Evolutionary conservation across 495 filamentous ascomycete genomes (phyloP), one percentile per base, ranked within the genome.

Genomic region (Penicillium ucsense): DNA sequence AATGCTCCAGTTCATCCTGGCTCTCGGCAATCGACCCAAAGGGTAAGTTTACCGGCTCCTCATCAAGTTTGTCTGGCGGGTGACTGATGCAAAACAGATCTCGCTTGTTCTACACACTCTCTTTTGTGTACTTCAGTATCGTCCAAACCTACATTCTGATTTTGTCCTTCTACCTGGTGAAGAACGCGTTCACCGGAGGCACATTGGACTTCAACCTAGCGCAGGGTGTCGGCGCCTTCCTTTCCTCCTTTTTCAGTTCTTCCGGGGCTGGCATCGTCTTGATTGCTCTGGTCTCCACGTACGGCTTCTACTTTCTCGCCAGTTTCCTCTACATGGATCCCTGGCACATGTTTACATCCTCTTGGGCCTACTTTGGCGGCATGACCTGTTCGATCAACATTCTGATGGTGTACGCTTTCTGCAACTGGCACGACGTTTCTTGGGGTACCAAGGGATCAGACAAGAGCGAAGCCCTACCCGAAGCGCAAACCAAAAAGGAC

Each of bases 291-390:
- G 80, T 86, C 44, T 87, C 92, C 33, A 97, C 91, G 39, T 96
- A 95, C 64, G 92, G 92, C 58, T 78, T 97, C 48, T 97, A 96
- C 77, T 94, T 86, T 66, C 69, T 96, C 31, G 89, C 89, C 31
- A 94, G 88, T 46, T 89, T 98, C 76, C 70, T 98, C 72, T 97
- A 98, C 68, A 77, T 94, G 58, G 92, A 98, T 63, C 92, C 92
- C n/a, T 98, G 91, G 91, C 92, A 98, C 76, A 96, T 98, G 86
- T 89, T 98, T 73, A 89, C 89, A 60, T 95, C 88, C 32, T 96
- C 94, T 69, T 86, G 87, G 51, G 80, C 88, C 52, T 97, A 97
- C 68, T 78, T 97, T 53, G 71, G 91, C 38, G 78, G 91, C 56
- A 91, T 92, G 81, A 91, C 92, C 8, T 94, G 88, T 27, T 96